Percentiles rank a stretch among this genome's conserved stretches.
These are phyloP conservation scores for Colletotrichum zoysiae DNA, from an alignment of 2,329 filamentous ascomycete species.

Conservation along the genomic window DNA sequence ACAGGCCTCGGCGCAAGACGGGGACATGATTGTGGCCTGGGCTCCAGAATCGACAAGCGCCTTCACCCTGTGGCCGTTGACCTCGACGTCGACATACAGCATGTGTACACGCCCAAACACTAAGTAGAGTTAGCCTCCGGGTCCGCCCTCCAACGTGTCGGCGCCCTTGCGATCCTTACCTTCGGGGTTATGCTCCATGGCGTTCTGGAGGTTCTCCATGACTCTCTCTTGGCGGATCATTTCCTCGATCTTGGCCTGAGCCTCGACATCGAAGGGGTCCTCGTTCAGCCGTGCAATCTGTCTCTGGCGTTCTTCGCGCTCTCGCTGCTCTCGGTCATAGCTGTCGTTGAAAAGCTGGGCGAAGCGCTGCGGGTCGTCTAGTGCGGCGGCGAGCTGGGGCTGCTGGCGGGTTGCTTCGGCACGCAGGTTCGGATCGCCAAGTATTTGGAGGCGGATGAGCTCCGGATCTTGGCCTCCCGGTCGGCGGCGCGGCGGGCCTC, in stretches of 20 bases:
- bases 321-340: conserved; percentile 77
- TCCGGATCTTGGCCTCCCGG: conserved; percentile 75
- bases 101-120: conserved; percentile 96
- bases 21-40: conserved; percentile 99
- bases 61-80: conserved; percentile 93
- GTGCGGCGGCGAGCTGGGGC: conserved; percentile 80
- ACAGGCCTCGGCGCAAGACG: conserved; percentile 88
- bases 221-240: conserved; percentile 96
- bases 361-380: conserved; percentile 83
- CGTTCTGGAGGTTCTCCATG: conserved; percentile 94
- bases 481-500: conserved; percentile 52
- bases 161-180: conserved; percentile 69
- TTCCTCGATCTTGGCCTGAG: conserved; percentile 93
- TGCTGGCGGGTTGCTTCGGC: conserved; percentile 78
- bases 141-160: background rate
- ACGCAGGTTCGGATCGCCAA: conserved; percentile 81
- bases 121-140: conserved; percentile 53
- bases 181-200: conserved; percentile 97
- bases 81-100: conserved; percentile 95
- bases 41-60: conserved; percentile 97
- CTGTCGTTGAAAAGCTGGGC: conserved; percentile 77
- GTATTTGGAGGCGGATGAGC: conserved; percentile 82
- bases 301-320: conserved; percentile 81
- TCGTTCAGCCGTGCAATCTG: conserved; percentile 89
- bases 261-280: conserved; percentile 93